phyloP scores from a whole-genome alignment of 331 rosid genomes.

The Cydonia oblonga region DNA sequence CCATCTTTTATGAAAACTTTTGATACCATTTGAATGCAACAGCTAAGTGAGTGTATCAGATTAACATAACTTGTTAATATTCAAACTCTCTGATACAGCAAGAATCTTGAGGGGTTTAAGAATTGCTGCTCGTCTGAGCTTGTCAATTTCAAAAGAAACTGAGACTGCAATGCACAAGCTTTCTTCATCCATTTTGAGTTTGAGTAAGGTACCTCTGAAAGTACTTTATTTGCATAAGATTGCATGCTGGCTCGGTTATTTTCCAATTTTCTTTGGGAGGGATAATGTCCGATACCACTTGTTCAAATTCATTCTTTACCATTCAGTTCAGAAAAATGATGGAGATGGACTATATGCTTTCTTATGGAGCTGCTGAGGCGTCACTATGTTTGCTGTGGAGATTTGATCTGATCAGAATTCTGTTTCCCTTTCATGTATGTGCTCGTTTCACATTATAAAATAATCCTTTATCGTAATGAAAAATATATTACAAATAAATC shows the following conservation, averaged over 20 bases:
- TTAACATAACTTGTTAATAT: slow-evolving; percentile 13
- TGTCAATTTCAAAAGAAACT: slow-evolving; percentile 57
- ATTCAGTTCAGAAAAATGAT: slow-evolving; percentile 55
- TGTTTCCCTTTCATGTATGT: slow-evolving; percentile 70
- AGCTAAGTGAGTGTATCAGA: slow-evolving; percentile 9
- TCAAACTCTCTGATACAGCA: slow-evolving; percentile 34
- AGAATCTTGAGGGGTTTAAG: slow-evolving; percentile 86
- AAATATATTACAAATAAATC: neutral
- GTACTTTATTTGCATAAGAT: slow-evolving; percentile 3
- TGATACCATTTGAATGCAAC: slow-evolving; percentile 15
- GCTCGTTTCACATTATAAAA: neutral
- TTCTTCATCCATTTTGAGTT: slow-evolving; percentile 36
- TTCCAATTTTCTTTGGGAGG: neutral
- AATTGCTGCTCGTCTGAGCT: slow-evolving; percentile 90
- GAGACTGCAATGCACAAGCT: slow-evolving; percentile 45
- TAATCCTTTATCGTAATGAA: neutral
- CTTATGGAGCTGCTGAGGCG: slow-evolving; percentile 84
- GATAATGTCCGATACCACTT: neutral
- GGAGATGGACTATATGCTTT: slow-evolving; percentile 81
- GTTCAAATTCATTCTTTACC: slow-evolving; percentile 4
- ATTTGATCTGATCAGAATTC: slow-evolving; percentile 41
- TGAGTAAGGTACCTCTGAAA: slow-evolving; percentile 46
- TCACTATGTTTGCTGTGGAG: slow-evolving; percentile 63
- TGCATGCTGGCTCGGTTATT: neutral
- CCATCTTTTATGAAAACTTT: neutral